Evolutionary conservation across 805 yeast species (phyloP).

Genomic region (Starmera caribaea): DNA sequence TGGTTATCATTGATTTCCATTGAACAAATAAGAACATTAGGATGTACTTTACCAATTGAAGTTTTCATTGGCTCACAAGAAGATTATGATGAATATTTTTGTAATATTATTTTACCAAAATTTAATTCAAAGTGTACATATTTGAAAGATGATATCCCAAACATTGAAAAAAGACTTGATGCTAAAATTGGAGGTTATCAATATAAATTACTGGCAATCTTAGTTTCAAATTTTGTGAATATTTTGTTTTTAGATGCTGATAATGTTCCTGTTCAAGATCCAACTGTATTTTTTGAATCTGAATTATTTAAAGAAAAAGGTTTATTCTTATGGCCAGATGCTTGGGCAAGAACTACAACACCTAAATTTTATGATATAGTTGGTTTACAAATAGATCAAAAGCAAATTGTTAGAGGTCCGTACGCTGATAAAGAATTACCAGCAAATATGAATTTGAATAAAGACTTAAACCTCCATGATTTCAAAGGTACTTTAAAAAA

Average conservation of each 20-base stretch:
- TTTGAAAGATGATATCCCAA: constrained; percentile 45
- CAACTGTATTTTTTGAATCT: constrained; percentile 40
- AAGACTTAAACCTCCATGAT: constrained; percentile 37
- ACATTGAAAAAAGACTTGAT: constrained; percentile 32
- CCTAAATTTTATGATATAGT: constrained; percentile 51
- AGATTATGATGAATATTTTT: constrained; percentile 61
- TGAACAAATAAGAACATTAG: constrained; percentile 49
- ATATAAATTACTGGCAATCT: constrained; percentile 54
- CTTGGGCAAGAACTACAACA: constrained; percentile 60
- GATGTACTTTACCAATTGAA: constrained; percentile 61
- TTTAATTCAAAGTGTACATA: constrained; percentile 57
- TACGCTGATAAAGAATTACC: constrained; percentile 19
- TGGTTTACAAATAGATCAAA: constrained; percentile 21
- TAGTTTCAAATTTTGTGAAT: constrained; percentile 62
- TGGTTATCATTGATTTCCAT: constrained; percentile 60
- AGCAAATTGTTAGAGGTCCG: constrained; percentile 25
- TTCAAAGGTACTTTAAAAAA: constrained; percentile 49
- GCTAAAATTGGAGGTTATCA: constrained; percentile 53
- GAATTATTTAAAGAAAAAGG: constrained; percentile 32
- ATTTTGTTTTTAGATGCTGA: constrained; percentile 66
- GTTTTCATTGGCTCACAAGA: constrained; percentile 52
- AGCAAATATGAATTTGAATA: constrained; percentile 6
- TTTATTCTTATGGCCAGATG: constrained; percentile 58
- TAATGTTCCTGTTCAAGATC: constrained; percentile 53
- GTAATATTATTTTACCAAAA: constrained; percentile 48